Evolutionary conservation across 192 early-diverging fungal genomes (phyloP).

Genomic region (Linnemannia hyalina): DNA sequence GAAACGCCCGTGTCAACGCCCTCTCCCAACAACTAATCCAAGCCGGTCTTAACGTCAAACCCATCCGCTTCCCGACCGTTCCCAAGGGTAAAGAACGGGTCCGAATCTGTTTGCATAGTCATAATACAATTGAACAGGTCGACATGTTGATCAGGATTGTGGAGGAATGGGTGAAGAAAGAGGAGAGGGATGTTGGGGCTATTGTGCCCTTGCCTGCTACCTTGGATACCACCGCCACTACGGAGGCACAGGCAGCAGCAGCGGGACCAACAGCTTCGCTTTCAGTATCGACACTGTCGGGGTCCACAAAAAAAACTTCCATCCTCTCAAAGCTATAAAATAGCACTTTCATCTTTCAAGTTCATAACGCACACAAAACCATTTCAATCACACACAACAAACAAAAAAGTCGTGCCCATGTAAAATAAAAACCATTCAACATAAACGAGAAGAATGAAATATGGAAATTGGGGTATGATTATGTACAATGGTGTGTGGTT

Average conservation of each 20-base stretch:
- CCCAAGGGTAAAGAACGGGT: slow-evolving; percentile 82
- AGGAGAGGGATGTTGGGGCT: neutral
- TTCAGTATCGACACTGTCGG: slow-evolving; percentile 24
- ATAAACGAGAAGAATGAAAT: neutral
- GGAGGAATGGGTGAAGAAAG: slow-evolving; percentile 15
- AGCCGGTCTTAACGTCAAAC: slow-evolving; percentile 76
- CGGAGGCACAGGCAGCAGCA: neutral
- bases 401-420: neutral
- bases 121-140: slow-evolving; percentile 79
- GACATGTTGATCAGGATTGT: slow-evolving; percentile 41
- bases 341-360: neutral
- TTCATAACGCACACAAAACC: neutral
- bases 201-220: neutral
- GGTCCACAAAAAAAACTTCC: neutral
- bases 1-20: slow-evolving; percentile 55
- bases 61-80: slow-evolving; percentile 86
- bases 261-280: neutral
- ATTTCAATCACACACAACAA: neutral
- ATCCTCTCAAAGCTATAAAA: slow-evolving; percentile 35
- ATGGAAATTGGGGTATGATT: neutral
- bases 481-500: neutral
- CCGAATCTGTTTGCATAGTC: slow-evolving; percentile 86
- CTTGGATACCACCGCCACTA: neutral
- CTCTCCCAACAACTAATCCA: slow-evolving; percentile 55
- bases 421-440: neutral